phyloP scores from a whole-genome alignment of 2,329 filamentous ascomycete genomes.

The Venturia pyrina region DNA sequence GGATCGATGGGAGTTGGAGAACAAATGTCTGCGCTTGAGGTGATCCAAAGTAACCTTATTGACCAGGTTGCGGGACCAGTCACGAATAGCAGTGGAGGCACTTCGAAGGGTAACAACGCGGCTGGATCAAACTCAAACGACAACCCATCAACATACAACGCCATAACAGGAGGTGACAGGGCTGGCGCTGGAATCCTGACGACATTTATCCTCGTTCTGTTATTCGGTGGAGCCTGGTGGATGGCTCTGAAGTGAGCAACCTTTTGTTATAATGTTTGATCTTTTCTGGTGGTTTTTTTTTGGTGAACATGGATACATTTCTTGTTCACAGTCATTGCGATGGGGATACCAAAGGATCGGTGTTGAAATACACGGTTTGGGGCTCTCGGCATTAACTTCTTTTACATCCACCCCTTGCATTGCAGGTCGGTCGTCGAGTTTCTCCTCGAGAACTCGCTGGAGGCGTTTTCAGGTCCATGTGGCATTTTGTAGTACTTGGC shows the following conservation, averaged over 20 bases:
- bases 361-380: background rate
- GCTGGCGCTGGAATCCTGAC: slow-evolving; percentile 61
- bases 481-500: background rate
- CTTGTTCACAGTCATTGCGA: background rate
- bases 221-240: slow-evolving; percentile 48
- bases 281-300: background rate
- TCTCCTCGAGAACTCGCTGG: background rate
- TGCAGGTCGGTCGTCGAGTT: background rate
- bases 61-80: slow-evolving; percentile 27
- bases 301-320: background rate
- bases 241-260: slow-evolving; percentile 26
- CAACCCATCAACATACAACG: slow-evolving; percentile 16
- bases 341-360: slow-evolving; percentile 3
- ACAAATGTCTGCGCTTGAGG: slow-evolving; percentile 49
- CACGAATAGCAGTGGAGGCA: slow-evolving; percentile 42
- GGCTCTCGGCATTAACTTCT: background rate
- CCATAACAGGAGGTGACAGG: slow-evolving; percentile 40
- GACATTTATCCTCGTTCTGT: slow-evolving; percentile 41
- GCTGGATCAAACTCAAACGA: slow-evolving; percentile 9
- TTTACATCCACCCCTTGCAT: background rate
- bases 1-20: slow-evolving; percentile 43
- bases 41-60: slow-evolving; percentile 36
- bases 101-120: slow-evolving; percentile 34
- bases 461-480: background rate
- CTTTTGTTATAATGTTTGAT: background rate